Evolutionary conservation across 2,329 filamentous ascomycete species (phyloP).

Genomic region (Fusarium vanettenii): DNA sequence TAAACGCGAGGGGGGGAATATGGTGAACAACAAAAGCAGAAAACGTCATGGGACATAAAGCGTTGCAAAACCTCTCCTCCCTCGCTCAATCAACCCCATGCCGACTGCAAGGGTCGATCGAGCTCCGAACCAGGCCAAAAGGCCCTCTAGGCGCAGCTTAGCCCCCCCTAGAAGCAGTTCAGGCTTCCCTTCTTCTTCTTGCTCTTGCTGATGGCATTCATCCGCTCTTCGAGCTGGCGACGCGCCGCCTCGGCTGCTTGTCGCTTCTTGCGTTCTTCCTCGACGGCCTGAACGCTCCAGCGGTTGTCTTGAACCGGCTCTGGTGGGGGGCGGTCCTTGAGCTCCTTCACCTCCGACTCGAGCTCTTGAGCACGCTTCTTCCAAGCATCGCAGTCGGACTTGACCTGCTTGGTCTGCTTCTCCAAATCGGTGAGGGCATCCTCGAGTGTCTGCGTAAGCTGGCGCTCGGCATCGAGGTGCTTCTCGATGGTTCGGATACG

Average conservation of each 20-base stretch:
- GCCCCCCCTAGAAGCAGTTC: slow-evolving; percentile 86
- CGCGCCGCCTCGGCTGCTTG: slow-evolving; percentile 89
- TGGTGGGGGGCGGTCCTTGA: slow-evolving; percentile 61
- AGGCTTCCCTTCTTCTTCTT: slow-evolving; percentile 96
- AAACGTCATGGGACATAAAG: slow-evolving; percentile 42
- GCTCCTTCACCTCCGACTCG: slow-evolving; percentile 77
- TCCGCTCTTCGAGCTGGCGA: slow-evolving; percentile 91
- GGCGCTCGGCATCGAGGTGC: slow-evolving; percentile 94
- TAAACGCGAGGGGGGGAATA: slow-evolving; percentile 43
- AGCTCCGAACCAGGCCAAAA: slow-evolving; percentile 14
- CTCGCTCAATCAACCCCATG: slow-evolving; percentile 19
- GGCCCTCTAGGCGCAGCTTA: slow-evolving; percentile 34
- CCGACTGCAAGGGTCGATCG: slow-evolving; percentile 16
- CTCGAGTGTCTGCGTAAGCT: slow-evolving; percentile 93
- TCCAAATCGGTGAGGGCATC: slow-evolving; percentile 96
- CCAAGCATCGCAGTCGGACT: slow-evolving; percentile 90
- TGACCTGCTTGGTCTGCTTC: slow-evolving; percentile 89
- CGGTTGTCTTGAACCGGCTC: slow-evolving; percentile 66
- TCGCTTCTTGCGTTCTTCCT: slow-evolving; percentile 95
- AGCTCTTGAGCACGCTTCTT: slow-evolving; percentile 84
- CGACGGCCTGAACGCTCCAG: slow-evolving; percentile 87
- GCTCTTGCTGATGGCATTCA: slow-evolving; percentile 87
- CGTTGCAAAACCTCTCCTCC: slow-evolving; percentile 23
- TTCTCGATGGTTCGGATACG: slow-evolving; percentile 97
- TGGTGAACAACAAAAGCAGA: slow-evolving; percentile 37